Percentiles rank a stretch among this genome's conserved stretches.
These are phyloP conservation scores for Chaetomidium leptoderma DNA, from an alignment of 495 filamentous ascomycete species.

Conservation along the genomic window DNA sequence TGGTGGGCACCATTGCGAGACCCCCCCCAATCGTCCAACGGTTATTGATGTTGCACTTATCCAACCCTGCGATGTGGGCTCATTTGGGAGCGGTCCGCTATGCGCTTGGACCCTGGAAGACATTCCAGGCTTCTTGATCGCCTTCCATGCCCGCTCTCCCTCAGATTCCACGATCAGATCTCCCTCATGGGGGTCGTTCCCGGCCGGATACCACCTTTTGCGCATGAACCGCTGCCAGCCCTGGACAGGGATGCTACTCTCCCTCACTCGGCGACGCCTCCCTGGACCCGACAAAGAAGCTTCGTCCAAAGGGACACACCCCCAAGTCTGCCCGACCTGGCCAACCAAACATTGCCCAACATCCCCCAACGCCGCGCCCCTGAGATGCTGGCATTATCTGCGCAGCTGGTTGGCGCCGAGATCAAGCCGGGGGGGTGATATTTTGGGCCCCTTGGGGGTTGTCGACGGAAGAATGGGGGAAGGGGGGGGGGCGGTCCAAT, in stretches of 20 bases:
- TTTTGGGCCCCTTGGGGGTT: no score
- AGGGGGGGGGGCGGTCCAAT: neutral
- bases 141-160: constrained; percentile 28
- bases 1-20: constrained; percentile 3
- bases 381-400: neutral
- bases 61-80: constrained; percentile 14
- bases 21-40: neutral
- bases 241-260: constrained; percentile 26
- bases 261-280: constrained; percentile 7
- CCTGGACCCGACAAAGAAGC: constrained; percentile 21
- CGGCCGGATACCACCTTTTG: constrained; percentile 35
- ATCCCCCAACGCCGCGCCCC: neutral
- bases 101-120: constrained; percentile 13
- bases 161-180: constrained; percentile 35
- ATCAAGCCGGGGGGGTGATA: neutral
- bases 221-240: constrained; percentile 29
- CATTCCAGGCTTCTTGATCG: constrained; percentile 35
- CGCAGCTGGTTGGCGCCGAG: neutral
- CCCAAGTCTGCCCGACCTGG: neutral
- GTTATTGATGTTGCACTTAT: constrained; percentile 17
- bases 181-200: constrained; percentile 31
- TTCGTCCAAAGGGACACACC: neutral
- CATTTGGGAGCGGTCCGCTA: constrained; percentile 17
- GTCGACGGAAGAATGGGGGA: neutral
- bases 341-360: neutral